These are phyloP conservation scores for Lathyrus aphaca DNA, from an alignment of 306 rosid genomes.

Conservation along the genomic window DNA sequence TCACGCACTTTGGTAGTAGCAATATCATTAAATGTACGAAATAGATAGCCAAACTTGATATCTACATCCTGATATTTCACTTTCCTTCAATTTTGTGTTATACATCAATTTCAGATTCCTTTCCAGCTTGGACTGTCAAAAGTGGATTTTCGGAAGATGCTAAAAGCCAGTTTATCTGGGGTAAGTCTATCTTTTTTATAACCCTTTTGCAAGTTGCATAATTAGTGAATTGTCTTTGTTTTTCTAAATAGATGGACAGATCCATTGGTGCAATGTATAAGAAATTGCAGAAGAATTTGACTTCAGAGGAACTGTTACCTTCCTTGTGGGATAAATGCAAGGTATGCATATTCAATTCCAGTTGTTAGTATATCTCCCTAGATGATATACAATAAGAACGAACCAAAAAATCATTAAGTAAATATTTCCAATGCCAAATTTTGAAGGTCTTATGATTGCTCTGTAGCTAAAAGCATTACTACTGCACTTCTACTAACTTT, in stretches of 20 bases:
- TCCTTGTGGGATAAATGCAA: constrained; percentile 99
- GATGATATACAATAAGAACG: too few species aligned
- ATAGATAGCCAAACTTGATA: constrained; percentile 1
- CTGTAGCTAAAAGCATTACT: constrained; percentile 20
- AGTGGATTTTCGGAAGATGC: constrained; percentile 81
- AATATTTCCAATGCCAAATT: constrained; percentile 15
- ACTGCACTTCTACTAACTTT: constrained; percentile 16
- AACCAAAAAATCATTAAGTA: not conserved
- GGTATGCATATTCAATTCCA: constrained; percentile 50
- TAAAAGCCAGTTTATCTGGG: constrained; percentile 88
- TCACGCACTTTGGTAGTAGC: too few species aligned
- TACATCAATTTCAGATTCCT: constrained; percentile 74
- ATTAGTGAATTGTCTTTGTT: constrained; percentile 31
- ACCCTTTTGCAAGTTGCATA: constrained; percentile 11
- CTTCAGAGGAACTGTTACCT: constrained; percentile 93
- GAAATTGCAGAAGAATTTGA: constrained; percentile 95
- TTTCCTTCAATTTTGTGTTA: constrained; percentile 32
- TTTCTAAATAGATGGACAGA: constrained; percentile 72
- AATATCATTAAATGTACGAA: not conserved
- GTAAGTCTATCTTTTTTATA: constrained; percentile 48
- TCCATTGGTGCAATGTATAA: constrained; percentile 80
- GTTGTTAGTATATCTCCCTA: not conserved
- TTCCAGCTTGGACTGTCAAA: constrained; percentile 93
- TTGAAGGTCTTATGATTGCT: not conserved
- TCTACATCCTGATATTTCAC: constrained; percentile 15